A percentile compares a stretch with the other conserved stretches of the same genome.
Evolutionary conservation across 1,284 basidiomycete genomes (phyloP).

Genomic region (Ceratobasidium sp.): DNA sequence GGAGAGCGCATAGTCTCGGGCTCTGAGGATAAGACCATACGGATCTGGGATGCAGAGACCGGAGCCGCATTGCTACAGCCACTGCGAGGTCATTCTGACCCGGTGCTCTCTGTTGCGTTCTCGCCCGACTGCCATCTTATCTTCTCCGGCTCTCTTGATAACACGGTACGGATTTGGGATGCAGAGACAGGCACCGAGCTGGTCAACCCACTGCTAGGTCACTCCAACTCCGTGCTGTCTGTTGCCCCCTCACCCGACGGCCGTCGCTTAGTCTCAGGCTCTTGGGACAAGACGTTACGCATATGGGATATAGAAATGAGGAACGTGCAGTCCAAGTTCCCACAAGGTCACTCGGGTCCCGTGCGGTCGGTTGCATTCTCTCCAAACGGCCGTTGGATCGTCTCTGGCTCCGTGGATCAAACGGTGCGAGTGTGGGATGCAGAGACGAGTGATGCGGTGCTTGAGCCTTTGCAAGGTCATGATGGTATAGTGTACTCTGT

Average conservation of each 20-base stretch:
- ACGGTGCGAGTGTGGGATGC: too few relatives aligned
- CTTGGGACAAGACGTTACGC: constrained; percentile 15
- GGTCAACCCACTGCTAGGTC: constrained; percentile 31
- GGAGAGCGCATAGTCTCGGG: constrained; percentile 16
- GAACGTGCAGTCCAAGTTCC: not conserved
- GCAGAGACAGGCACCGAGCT: not conserved
- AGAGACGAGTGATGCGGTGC: too few relatives aligned
- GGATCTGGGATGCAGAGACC: constrained; percentile 16
- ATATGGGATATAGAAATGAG: not conserved
- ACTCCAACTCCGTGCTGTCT: not conserved
- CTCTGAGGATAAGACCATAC: constrained; percentile 19
- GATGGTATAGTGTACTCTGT: too few relatives aligned
- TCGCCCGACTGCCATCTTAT: constrained; percentile 23
- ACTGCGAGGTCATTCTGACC: constrained; percentile 15
- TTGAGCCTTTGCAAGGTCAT: too few relatives aligned
- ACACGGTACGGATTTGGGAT: constrained; percentile 32
- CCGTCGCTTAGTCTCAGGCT: not conserved
- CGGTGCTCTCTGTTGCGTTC: constrained; percentile 23
- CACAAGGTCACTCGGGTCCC: too few relatives aligned
- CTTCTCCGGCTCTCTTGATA: constrained; percentile 23
- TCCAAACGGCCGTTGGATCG: too few relatives aligned
- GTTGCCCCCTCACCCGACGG: not conserved
- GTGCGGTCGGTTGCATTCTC: not conserved
- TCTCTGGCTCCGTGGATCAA: too few relatives aligned
- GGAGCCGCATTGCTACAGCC: not conserved